These are phyloP conservation scores for Wickerhamiella azyma DNA, from an alignment of 805 yeast genomes.

Conservation along the genomic window DNA sequence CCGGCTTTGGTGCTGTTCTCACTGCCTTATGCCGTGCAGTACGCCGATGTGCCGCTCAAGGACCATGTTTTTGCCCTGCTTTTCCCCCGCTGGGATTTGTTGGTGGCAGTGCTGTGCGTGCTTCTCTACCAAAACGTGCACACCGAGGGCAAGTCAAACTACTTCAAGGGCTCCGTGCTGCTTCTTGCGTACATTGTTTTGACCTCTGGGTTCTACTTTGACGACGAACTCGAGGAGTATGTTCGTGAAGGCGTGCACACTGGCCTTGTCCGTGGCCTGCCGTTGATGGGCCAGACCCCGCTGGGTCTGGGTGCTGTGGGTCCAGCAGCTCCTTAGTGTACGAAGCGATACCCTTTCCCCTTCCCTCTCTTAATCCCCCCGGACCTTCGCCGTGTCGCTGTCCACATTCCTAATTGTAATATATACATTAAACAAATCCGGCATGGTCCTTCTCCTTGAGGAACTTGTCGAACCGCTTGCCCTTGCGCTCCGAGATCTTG, in stretches of 20 bases:
- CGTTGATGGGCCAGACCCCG: too few species aligned
- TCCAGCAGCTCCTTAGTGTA: too few species aligned
- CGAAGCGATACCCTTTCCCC: too few species aligned
- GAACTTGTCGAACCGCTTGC: slow-evolving; percentile 26
- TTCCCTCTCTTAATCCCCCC: too few species aligned
- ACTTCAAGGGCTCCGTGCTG: slow-evolving; percentile 86
- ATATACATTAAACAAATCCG: slow-evolving; percentile 10
- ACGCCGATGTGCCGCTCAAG: slow-evolving; percentile 17
- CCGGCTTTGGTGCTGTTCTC: slow-evolving; percentile 80
- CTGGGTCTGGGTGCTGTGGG: too few species aligned
- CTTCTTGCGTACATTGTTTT: slow-evolving; percentile 65
- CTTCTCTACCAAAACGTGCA: slow-evolving; percentile 84
- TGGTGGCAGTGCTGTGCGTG: slow-evolving; percentile 73
- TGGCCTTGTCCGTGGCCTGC: too few species aligned
- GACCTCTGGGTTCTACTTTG: slow-evolving; percentile 68
- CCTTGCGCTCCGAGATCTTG: slow-evolving; percentile 51
- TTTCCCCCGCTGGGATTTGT: slow-evolving; percentile 91
- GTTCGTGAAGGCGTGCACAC: too few species aligned
- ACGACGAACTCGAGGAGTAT: slow-evolving; percentile 20
- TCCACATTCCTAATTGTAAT: not conserved
- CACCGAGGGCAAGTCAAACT: slow-evolving; percentile 93
- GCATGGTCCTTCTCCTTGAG: slow-evolving; percentile 11
- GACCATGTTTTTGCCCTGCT: slow-evolving; percentile 51
- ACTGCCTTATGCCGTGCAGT: slow-evolving; percentile 25
- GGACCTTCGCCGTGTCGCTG: too few species aligned